Evolutionary conservation across 129 eudicot species (phyloP), one percentile per base, ranked within the genome.

Genomic region (Lactuca sativa): DNA sequence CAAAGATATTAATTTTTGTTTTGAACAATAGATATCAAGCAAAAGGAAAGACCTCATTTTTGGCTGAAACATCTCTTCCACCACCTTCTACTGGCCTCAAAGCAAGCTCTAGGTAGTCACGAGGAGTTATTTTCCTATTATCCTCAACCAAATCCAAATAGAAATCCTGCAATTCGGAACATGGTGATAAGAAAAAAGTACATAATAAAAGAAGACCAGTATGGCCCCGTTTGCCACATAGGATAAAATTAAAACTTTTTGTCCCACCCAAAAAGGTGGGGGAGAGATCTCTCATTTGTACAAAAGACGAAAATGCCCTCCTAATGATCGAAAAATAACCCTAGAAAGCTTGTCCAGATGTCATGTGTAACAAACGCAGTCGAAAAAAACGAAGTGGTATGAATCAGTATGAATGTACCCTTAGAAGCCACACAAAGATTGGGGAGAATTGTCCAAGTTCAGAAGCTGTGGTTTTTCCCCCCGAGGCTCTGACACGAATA

Each of bases 381-480:
- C 30, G 43, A 25, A 69, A 34, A 48, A 37, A 37, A 21, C 62
- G 8, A 48, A 71, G 76, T 64, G 56, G 61, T 47, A 58, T 48
- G 33, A 14, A 47, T 47, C 12, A 8, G 0, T 43, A 43, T 25
- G 30, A 25, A 52, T 61, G 71, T 95, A 95, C 99, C 97, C 99
- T 87, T 49, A 95, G 62, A 76, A 95, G 97, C 99, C 99, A 95
- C 30, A 95, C 99, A 82, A 95, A 95, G 30, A 95, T 90, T 18
- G 99, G 99, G 15, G 99, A 85, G 80, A 95, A 95, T 75, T 95
- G 97, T 67, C 96, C 99, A 62, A 95, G 92, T 82, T 90, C 99
- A 30, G 99, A 90, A 76, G 97, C 88, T 21, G 96, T 83, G 64
- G 86, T 86, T 86, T 72, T 90, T 13, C 97, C 97, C 62, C 93